These are phyloP conservation scores for Penicillium psychrofluorescens DNA, from an alignment of 495 filamentous ascomycete species.

Conservation along the genomic window DNA sequence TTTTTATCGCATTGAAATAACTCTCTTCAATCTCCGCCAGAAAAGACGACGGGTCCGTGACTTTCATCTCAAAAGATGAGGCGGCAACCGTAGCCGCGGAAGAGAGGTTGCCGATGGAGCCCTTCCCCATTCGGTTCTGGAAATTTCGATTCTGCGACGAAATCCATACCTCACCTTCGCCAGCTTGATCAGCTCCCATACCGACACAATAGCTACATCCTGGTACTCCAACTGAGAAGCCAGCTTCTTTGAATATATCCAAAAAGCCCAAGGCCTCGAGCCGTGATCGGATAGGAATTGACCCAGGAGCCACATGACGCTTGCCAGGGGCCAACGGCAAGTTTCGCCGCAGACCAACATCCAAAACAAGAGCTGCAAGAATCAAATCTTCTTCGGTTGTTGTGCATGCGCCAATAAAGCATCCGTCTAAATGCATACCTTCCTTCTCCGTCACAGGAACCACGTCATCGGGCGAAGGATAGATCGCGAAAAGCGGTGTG, in stretches of 20 bases:
- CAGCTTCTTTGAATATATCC: constrained; percentile 27
- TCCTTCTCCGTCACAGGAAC: constrained; percentile 24
- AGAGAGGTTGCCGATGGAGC: constrained; percentile 28
- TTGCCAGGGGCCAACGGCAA: constrained; percentile 20
- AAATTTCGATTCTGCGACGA: constrained; percentile 38
- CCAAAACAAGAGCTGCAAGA: constrained; percentile 27
- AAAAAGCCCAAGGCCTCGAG: constrained; percentile 22
- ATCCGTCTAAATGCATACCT: constrained; percentile 26
- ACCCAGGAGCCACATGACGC: constrained; percentile 29
- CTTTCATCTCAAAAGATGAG: constrained; percentile 27
- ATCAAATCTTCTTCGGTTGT: constrained; percentile 37
- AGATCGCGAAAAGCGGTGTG: constrained; percentile 25
- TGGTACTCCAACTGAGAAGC: constrained; percentile 28
- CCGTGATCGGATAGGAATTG: constrained; percentile 22
- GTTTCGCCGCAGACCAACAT: constrained; percentile 21
- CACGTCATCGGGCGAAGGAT: constrained; percentile 35
- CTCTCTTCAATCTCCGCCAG: constrained; percentile 18
- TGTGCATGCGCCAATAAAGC: constrained; percentile 40
- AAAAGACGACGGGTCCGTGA: constrained; percentile 19
- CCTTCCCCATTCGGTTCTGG: constrained; percentile 38
- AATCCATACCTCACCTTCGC: constrained; percentile 31
- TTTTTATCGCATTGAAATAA: constrained; percentile 9
- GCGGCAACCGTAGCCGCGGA: constrained; percentile 33
- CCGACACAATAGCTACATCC: constrained; percentile 39
- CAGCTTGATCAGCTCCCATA: constrained; percentile 29